Conservation (phyloP, 352 stramenopile genomes). For the Globisporangium emineosum region DNA sequence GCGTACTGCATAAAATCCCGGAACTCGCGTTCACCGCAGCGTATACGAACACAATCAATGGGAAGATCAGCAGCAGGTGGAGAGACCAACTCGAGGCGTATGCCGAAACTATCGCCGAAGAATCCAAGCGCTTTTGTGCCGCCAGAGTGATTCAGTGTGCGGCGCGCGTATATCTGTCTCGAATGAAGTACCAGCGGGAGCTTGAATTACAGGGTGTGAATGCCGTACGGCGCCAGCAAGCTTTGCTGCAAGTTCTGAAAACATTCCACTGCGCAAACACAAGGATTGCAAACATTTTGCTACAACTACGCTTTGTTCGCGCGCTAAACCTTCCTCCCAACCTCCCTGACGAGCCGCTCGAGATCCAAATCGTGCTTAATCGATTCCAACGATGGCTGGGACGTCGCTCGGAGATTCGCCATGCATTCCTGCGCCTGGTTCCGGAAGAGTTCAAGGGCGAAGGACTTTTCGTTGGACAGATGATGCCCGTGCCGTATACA, state of each 20-base stretch:
- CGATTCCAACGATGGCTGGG: constrained; percentile 47
- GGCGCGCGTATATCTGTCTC: constrained; percentile 59
- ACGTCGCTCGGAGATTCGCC: constrained; percentile 51
- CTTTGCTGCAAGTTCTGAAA: constrained; percentile 42
- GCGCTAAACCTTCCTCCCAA: constrained; percentile 44
- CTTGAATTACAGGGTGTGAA: constrained; percentile 68
- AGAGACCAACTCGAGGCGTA: constrained; percentile 56
- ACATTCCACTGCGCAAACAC: constrained; percentile 66
- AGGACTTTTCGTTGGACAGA: constrained; percentile 24
- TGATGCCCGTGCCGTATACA: constrained; percentile 55
- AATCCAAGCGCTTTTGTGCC: constrained; percentile 67
- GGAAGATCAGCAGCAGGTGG: constrained; percentile 48
- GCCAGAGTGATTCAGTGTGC: constrained; percentile 75
- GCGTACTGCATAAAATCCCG: constrained; percentile 56
- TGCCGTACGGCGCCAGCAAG: constrained; percentile 53
- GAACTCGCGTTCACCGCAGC: constrained; percentile 61
- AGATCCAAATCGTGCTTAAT: constrained; percentile 56
- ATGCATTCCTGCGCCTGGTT: constrained; percentile 41
- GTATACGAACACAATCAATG: constrained; percentile 30
- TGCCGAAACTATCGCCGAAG: constrained; percentile 50
- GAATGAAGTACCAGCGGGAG: constrained; percentile 56
- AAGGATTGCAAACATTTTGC: constrained; percentile 58
- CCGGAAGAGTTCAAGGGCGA: constrained; percentile 52
- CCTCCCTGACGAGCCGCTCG: constrained; percentile 55
- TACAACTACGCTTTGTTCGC: constrained; percentile 63